Conservation (phyloP, 331 rosid species). For the Spiraea crenata region DNA sequence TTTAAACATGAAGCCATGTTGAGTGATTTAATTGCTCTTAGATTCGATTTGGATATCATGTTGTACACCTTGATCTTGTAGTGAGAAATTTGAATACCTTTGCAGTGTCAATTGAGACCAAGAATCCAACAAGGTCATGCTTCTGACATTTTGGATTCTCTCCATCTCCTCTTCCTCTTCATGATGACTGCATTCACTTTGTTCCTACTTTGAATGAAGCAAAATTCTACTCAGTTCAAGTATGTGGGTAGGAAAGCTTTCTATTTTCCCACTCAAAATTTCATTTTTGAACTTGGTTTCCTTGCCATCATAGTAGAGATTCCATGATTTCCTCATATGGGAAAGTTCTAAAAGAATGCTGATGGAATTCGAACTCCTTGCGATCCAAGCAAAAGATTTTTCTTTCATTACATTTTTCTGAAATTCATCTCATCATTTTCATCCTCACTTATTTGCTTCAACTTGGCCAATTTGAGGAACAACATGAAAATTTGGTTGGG, state of each 20-base stretch:
- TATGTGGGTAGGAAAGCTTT: slow-evolving; percentile 8
- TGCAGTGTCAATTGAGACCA: slow-evolving; percentile 4
- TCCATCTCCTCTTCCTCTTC: slow-evolving; percentile 13
- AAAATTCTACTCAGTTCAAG: slow-evolving; percentile 4
- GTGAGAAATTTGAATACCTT: slow-evolving; percentile 5
- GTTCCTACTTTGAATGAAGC: slow-evolving; percentile 5
- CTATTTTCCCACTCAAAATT: neutral
- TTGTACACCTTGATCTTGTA: slow-evolving; percentile 2
- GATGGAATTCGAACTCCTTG: neutral
- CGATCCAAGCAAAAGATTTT: slow-evolving; percentile 27
- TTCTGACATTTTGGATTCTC: slow-evolving; percentile 25
- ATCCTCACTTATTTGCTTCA: too few species aligned
- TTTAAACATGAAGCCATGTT: neutral
- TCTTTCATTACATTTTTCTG: neutral
- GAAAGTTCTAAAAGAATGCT: slow-evolving; percentile 20
- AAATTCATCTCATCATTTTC: too few species aligned
- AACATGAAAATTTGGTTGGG: too few species aligned
- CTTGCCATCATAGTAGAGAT: slow-evolving; percentile 21
- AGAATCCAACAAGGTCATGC: slow-evolving; percentile 22
- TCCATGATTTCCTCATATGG: slow-evolving; percentile 22
- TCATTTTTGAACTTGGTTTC: neutral
- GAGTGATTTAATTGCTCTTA: slow-evolving; percentile 7
- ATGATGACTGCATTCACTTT: slow-evolving; percentile 20
- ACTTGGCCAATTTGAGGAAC: slow-evolving; percentile 11
- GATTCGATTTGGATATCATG: slow-evolving; percentile 11